Percentiles rank a stretch among this genome's conserved stretches.
Evolutionary conservation across 2,329 filamentous ascomycete species (phyloP).

Genomic region (Fusarium udum): DNA sequence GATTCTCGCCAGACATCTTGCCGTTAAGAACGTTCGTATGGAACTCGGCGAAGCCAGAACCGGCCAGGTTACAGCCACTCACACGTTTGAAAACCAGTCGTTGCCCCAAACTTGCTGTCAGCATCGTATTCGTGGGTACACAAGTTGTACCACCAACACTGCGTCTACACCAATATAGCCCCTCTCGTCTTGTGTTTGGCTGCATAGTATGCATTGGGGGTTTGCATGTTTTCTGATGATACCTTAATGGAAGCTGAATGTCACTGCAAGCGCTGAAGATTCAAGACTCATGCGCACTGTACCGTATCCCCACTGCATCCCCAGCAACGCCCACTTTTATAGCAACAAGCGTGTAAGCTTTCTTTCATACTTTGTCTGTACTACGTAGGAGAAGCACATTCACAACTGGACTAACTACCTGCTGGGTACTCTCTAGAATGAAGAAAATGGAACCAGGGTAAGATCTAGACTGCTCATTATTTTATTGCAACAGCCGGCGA

Average conservation of each 20-base stretch:
- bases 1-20: background rate
- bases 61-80: constrained; percentile 21
- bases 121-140: constrained; percentile 36
- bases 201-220: constrained; percentile 8
- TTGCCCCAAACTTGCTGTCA: constrained; percentile 24
- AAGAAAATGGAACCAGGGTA: background rate
- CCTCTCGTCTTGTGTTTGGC: constrained; percentile 1
- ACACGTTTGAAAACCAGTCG: constrained; percentile 1
- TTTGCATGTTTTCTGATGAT: constrained; percentile 14
- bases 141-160: constrained; percentile 28
- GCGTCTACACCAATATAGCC: constrained; percentile 18
- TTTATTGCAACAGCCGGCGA: background rate
- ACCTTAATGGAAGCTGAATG: background rate
- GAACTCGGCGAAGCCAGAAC: constrained; percentile 2
- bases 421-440: background rate
- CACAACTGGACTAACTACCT: background rate
- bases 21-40: background rate
- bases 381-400: background rate
- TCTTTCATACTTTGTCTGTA: background rate
- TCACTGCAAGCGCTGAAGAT: background rate
- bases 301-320: constrained; percentile 9
- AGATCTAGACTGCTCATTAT: background rate
- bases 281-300: constrained; percentile 22
- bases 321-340: constrained; percentile 20
- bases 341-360: background rate